A percentile compares a stretch with the other conserved stretches of the same genome.
Conservation (phyloP, 2,329 filamentous ascomycete genomes). For the Fusarium sp. region DNA sequence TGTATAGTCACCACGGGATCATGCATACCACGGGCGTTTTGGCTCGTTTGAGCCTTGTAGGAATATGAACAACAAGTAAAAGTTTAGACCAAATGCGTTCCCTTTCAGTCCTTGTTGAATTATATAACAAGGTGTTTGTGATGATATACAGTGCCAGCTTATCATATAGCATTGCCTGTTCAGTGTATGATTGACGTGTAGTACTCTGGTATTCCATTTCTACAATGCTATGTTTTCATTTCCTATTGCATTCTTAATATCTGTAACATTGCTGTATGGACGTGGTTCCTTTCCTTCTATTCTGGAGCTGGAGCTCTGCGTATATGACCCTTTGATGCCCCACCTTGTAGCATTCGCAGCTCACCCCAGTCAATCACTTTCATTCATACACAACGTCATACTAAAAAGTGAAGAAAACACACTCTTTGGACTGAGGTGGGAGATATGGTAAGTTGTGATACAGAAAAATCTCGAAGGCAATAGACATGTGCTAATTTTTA, state of each 20-base stretch:
- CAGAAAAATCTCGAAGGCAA: not conserved
- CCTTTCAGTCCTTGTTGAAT: not conserved
- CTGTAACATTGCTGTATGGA: not conserved
- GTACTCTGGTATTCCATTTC: too few relatives aligned
- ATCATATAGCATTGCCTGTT: not conserved
- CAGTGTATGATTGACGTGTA: not conserved
- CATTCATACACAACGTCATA: constrained; percentile 45
- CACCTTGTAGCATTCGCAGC: constrained; percentile 29
- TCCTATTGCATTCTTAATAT: not conserved
- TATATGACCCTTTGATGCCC: constrained; percentile 33
- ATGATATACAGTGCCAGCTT: not conserved
- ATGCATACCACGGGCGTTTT: constrained; percentile 52
- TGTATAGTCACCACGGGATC: constrained; percentile 48
- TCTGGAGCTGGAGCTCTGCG: constrained; percentile 14
- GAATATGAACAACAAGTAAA: constrained; percentile 41
- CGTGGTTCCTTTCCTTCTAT: constrained; percentile 1
- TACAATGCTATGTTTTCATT: not conserved
- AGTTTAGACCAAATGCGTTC: not conserved
- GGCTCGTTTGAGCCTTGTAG: constrained; percentile 48
- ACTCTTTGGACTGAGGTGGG: not conserved
- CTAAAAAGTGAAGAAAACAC: constrained; percentile 17
- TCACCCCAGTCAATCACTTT: constrained; percentile 30
- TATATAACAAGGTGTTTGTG: not conserved
- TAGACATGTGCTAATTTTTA: constrained; percentile 7
- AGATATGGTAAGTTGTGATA: constrained; percentile 45